These are phyloP conservation scores for Aciculoconidium aculeatum DNA, from an alignment of 805 yeast genomes.

Conservation along the genomic window DNA sequence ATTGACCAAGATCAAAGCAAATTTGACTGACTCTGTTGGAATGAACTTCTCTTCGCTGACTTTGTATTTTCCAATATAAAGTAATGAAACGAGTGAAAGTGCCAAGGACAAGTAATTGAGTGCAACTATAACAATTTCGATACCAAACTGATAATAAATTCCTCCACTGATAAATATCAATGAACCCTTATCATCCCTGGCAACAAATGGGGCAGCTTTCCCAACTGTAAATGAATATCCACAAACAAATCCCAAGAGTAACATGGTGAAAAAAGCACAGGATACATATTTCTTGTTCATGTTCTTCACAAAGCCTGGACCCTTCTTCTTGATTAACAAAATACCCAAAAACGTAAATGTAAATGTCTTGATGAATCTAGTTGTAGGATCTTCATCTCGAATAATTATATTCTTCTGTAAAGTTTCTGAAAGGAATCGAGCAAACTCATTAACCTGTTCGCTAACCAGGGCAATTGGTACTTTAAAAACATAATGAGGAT, in stretches of 20 bases:
- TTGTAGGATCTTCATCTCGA: slow-evolving; percentile 33
- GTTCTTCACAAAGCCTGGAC: slow-evolving; percentile 20
- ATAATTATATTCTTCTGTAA: slow-evolving; percentile 40
- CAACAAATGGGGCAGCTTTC: slow-evolving; percentile 57
- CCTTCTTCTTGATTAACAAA: slow-evolving; percentile 44
- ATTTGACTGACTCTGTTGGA: slow-evolving; percentile 12
- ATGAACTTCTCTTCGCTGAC: slow-evolving; percentile 16
- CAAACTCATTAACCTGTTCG: slow-evolving; percentile 43
- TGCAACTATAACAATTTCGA: slow-evolving; percentile 53
- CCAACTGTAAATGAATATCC: slow-evolving; percentile 64
- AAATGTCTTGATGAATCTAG: slow-evolving; percentile 43
- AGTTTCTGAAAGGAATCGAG: slow-evolving; percentile 45
- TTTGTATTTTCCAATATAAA: slow-evolving; percentile 29
- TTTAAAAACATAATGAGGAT: slow-evolving; percentile 28
- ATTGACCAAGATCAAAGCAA: slow-evolving; percentile 14
- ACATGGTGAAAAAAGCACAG: slow-evolving; percentile 29
- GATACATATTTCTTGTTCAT: slow-evolving; percentile 19
- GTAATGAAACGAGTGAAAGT: slow-evolving; percentile 32
- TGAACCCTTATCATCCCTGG: slow-evolving; percentile 44
- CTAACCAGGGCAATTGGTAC: slow-evolving; percentile 29
- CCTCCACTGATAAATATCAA: slow-evolving; percentile 62
- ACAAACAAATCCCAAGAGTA: slow-evolving; percentile 43
- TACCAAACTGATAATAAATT: slow-evolving; percentile 61
- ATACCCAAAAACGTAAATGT: slow-evolving; percentile 39
- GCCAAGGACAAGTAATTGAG: slow-evolving; percentile 46